A percentile compares a stretch with the other conserved stretches of the same genome.
Evolutionary conservation across 352 stramenopile genomes (phyloP).

Genomic region (Phytophthora fragariaefolia): DNA sequence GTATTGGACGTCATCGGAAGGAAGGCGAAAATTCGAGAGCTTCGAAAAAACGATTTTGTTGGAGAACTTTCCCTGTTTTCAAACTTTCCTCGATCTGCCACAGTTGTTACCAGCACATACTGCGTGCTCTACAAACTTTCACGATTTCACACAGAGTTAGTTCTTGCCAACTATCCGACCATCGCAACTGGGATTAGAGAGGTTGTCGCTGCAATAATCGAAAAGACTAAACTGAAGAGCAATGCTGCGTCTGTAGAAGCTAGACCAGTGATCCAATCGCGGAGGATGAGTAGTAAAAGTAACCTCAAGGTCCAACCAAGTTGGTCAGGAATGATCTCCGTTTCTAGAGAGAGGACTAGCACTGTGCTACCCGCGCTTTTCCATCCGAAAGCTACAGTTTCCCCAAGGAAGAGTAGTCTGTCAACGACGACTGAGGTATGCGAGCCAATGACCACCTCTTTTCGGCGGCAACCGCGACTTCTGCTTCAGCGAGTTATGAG

Average conservation of each 20-base stretch:
- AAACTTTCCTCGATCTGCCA: conserved; percentile 54
- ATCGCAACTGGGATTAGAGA: conserved; percentile 27
- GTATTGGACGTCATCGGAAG: conserved; percentile 66
- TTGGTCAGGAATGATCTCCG: background rate
- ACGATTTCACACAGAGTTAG: conserved; percentile 55
- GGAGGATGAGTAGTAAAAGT: background rate
- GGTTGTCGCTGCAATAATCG: conserved; percentile 47
- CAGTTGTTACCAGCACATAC: conserved; percentile 64
- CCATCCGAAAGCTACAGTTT: background rate
- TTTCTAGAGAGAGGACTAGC: conserved; percentile 1
- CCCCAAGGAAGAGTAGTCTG: background rate
- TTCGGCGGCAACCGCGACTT: conserved; percentile 21
- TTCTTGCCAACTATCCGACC: conserved; percentile 54
- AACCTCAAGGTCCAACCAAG: background rate
- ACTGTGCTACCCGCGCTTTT: background rate
- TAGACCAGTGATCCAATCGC: conserved; percentile 6
- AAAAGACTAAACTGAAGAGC: conserved; percentile 39
- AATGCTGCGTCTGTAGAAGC: background rate
- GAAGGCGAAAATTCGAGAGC: conserved; percentile 61
- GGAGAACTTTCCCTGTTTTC: conserved; percentile 76
- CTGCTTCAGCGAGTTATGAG: conserved; percentile 37
- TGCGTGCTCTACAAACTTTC: conserved; percentile 68
- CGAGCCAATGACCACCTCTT: background rate
- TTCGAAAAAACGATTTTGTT: conserved; percentile 72
- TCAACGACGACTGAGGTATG: background rate